Conservation (phyloP, 1,139 yeast genomes). For the Spencermartinsiella ligniputridi region DNA sequence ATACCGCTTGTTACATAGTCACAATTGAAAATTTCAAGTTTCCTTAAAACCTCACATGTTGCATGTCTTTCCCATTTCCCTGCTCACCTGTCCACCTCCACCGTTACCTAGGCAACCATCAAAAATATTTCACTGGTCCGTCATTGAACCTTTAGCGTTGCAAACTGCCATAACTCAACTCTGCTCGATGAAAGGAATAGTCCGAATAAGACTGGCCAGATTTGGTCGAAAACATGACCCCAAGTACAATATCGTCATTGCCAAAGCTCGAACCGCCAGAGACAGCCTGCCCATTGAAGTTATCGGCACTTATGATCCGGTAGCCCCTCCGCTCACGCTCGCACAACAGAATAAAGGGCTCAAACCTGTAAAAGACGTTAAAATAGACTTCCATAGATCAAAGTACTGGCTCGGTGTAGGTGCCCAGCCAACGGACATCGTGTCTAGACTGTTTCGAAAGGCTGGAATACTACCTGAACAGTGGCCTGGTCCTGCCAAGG, state of each 20-base stretch:
- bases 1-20: no score
- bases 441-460: constrained; percentile 69
- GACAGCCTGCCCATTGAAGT: constrained; percentile 91
- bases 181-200: constrained; percentile 39
- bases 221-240: constrained; percentile 90
- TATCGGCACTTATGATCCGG: constrained; percentile 88
- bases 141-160: no score
- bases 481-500: constrained; percentile 50
- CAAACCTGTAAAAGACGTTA: constrained; percentile 73
- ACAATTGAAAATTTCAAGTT: no score
- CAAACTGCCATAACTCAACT: no score
- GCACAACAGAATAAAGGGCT: constrained; percentile 48
- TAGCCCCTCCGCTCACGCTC: constrained; percentile 64
- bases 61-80: no score
- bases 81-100: no score
- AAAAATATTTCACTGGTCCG: no score
- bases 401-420: constrained; percentile 98
- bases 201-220: constrained; percentile 78
- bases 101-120: no score
- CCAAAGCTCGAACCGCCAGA: constrained; percentile 66
- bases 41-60: no score
- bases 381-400: constrained; percentile 83
- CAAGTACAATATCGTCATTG: constrained; percentile 85
- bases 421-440: constrained; percentile 90
- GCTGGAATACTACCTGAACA: constrained; percentile 55